Percentiles rank a stretch among this genome's conserved stretches.
phyloP scores from a whole-genome alignment of 495 filamentous ascomycete species.

The Parachaetomium inaequale region DNA sequence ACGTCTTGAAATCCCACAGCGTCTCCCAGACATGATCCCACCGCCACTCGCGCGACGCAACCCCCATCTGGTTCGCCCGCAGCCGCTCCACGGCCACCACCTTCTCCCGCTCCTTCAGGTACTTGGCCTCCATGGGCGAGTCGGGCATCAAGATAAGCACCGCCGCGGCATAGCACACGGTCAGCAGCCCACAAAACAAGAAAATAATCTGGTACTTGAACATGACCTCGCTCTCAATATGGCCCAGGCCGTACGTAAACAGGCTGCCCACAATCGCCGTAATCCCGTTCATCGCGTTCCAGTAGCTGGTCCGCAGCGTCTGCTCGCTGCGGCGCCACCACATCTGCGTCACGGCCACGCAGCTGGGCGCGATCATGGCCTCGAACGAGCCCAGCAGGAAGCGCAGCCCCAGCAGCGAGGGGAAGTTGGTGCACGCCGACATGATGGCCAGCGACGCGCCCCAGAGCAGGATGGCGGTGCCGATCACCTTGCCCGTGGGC shows the following conservation, averaged over 20 bases:
- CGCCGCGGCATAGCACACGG: slow-evolving; percentile 39
- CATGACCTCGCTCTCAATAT: slow-evolving; percentile 51
- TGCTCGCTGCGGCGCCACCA: slow-evolving; percentile 53
- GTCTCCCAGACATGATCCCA: slow-evolving; percentile 56
- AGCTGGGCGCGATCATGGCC: slow-evolving; percentile 46
- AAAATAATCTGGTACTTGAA: slow-evolving; percentile 60
- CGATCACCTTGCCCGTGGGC: slow-evolving; percentile 44
- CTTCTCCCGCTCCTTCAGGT: slow-evolving; percentile 56
- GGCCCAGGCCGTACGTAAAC: slow-evolving; percentile 58
- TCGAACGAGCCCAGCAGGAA: slow-evolving; percentile 44
- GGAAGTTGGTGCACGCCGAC: slow-evolving; percentile 43
- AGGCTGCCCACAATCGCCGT: slow-evolving; percentile 48
- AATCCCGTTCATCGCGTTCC: slow-evolving; percentile 52
- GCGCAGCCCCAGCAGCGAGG: slow-evolving; percentile 42
- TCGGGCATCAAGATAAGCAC: slow-evolving; percentile 54
- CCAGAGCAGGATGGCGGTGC: slow-evolving; percentile 41
- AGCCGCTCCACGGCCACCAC: slow-evolving; percentile 57
- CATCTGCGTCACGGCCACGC: slow-evolving; percentile 54
- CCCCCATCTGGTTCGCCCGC: slow-evolving; percentile 46
- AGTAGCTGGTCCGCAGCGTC: slow-evolving; percentile 48
- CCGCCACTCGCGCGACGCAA: slow-evolving; percentile 41
- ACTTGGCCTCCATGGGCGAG: slow-evolving; percentile 57
- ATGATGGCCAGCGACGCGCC: slow-evolving; percentile 38
- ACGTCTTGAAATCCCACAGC: slow-evolving; percentile 59
- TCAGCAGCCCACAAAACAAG: slow-evolving; percentile 50